Conservation (phyloP, 495 filamentous ascomycete species). For the Penicillium egyptiacum region DNA sequence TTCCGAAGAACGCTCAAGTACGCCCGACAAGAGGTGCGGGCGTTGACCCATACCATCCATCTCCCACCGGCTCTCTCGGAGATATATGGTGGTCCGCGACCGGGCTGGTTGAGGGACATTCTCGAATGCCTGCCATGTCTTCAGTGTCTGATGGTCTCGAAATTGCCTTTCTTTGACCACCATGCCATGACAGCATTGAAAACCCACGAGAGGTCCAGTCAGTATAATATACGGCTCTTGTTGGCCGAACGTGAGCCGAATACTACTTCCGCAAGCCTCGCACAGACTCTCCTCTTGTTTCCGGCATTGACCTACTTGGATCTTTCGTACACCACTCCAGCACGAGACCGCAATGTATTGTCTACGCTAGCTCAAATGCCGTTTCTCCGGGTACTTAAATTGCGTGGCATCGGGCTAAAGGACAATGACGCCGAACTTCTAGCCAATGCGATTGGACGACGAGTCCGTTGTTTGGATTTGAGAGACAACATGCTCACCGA, state of each 20-base stretch:
- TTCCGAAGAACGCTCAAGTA: constrained; percentile 60
- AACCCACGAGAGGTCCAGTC: constrained; percentile 15
- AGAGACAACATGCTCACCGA: constrained; percentile 61
- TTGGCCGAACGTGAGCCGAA: constrained; percentile 59
- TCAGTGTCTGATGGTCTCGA: constrained; percentile 61
- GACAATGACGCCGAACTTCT: constrained; percentile 56
- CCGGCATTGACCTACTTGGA: constrained; percentile 59
- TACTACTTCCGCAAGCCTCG: constrained; percentile 54
- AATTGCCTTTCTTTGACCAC: constrained; percentile 65
- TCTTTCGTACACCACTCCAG: constrained; percentile 58
- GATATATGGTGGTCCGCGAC: constrained; percentile 61
- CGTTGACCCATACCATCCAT: constrained; percentile 63
- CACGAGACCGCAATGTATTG: constrained; percentile 53
- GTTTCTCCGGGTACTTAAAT: constrained; percentile 57
- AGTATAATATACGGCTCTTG: constrained; percentile 53
- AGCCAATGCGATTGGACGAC: constrained; percentile 50
- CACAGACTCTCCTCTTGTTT: constrained; percentile 53
- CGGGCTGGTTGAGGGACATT: constrained; percentile 62
- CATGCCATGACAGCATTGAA: constrained; percentile 55
- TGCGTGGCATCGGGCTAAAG: constrained; percentile 56
- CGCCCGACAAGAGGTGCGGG: constrained; percentile 53
- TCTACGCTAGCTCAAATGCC: constrained; percentile 42
- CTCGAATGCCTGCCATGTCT: constrained; percentile 59
- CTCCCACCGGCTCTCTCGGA: constrained; percentile 66
- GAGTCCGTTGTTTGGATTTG: constrained; percentile 59